A percentile compares a stretch with the other conserved stretches of the same genome.
phyloP scores from a whole-genome alignment of 2,329 filamentous ascomycete species.

The Sporothrix sp. region DNA sequence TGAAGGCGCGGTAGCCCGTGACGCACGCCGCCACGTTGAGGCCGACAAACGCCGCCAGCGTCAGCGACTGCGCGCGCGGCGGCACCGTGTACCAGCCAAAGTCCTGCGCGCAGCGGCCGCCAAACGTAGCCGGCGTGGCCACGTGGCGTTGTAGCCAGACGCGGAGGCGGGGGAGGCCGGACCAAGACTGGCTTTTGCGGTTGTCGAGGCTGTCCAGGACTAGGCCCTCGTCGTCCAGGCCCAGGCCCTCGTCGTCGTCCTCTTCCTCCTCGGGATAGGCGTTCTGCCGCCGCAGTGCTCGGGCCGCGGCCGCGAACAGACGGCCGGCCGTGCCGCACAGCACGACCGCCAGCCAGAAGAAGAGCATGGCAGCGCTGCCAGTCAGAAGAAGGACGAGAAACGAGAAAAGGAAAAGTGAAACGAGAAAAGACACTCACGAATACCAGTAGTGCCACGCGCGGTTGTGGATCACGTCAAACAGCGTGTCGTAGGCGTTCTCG shows the following conservation, averaged over 20 bases:
- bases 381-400: background rate
- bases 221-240: background rate
- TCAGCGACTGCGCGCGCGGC: constrained; percentile 17
- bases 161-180: background rate
- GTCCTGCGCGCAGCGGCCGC: constrained; percentile 33
- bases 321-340: constrained; percentile 16
- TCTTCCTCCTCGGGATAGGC: background rate
- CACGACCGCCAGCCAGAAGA: constrained; percentile 32
- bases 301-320: background rate
- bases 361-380: constrained; percentile 23
- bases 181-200: background rate
- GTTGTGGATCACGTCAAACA: constrained; percentile 31
- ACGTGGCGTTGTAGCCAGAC: constrained; percentile 12
- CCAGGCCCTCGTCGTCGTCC: background rate
- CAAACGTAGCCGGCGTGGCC: constrained; percentile 29
- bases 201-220: background rate
- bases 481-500: constrained; percentile 28
- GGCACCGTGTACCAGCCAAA: constrained; percentile 27
- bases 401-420: background rate
- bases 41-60: constrained; percentile 11
- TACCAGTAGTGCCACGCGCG: constrained; percentile 28
- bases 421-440: constrained; percentile 22
- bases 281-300: background rate
- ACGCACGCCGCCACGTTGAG: constrained; percentile 14
- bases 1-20: constrained; percentile 16